Evolutionary conservation across 2,329 filamentous ascomycete species (phyloP), one percentile per base, ranked within the genome.

Genomic region (Phoma sp.): DNA sequence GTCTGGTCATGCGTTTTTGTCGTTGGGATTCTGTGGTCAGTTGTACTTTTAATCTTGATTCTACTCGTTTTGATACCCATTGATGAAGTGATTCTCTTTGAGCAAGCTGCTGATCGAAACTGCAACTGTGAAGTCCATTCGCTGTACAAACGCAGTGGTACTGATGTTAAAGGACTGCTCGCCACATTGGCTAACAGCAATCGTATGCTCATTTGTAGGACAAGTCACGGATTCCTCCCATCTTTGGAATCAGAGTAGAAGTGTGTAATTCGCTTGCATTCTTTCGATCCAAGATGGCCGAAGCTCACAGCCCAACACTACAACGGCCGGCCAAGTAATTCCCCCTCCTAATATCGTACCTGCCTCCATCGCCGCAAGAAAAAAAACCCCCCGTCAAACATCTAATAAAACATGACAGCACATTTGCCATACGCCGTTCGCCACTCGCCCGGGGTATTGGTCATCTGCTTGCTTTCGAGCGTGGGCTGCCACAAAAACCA

Each of bases 371-470:
- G 6, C 7, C 14, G 10, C 11, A 11, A n/a, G 15, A n/a, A 33
- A 33, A 15, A 18, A 38, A 21, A 38, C n/a, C n/a, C n/a, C n/a
- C n/a, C 34, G 11, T 23, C 34, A 39, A 39, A 39, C n/a, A 39
- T 39, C 37, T 39, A 39, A 39, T 28, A 28, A 26, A 39, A 39
- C 37, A 39, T 39, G 37, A 39, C 37, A 26, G 37, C 37, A 25
- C 37, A n/a, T 18, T n/a, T n/a, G 37, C 37, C 37, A 7, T 26
- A 26, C 37, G 37, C 37, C 37, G 14, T 39, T 28, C 20, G 34
- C 37, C 37, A 26, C 37, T n/a, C 28, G 20, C 37, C 37, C 20
- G 11, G 37, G 37, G 37, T 39, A 39, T 39, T 39, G 37, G 21
- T 15, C 5, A 26, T 25, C 12, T 26, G 20, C 15, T 18, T 11